A percentile compares a stretch with the other conserved stretches of the same genome.
These are phyloP conservation scores for Pseudotulostoma volvatum DNA, from an alignment of 495 filamentous ascomycete genomes.

Conservation along the genomic window DNA sequence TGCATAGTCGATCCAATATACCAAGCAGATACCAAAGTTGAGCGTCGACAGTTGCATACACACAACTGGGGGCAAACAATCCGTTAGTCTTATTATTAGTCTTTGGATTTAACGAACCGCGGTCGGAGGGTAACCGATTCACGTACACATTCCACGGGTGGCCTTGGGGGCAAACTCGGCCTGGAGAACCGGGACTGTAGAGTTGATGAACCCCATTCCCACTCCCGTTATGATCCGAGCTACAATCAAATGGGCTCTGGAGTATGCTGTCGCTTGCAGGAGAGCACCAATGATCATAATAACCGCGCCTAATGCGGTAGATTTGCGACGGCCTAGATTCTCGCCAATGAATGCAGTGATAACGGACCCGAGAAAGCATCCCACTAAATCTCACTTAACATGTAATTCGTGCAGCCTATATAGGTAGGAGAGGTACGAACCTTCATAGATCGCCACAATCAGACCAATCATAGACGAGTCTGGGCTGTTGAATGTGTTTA, in stretches of 20 bases:
- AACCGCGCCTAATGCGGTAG: conserved; percentile 22
- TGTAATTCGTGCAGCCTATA: not conserved
- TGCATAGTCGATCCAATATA: conserved; percentile 33
- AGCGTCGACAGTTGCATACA: conserved; percentile 20
- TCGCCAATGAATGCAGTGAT: conserved; percentile 31
- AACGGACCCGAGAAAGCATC: conserved; percentile 36
- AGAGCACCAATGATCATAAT: conserved; percentile 29
- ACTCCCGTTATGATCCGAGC: conserved; percentile 14
- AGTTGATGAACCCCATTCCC: conserved; percentile 19
- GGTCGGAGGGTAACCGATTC: not conserved
- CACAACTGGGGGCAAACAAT: conserved; percentile 15
- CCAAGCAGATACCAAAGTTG: conserved; percentile 27
- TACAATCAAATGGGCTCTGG: conserved; percentile 11
- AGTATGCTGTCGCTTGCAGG: conserved; percentile 21
- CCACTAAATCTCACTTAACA: too few relatives aligned
- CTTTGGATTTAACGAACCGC: not conserved
- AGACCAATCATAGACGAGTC: conserved; percentile 14
- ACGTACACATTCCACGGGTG: conserved; percentile 9
- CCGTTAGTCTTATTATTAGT: conserved; percentile 14
- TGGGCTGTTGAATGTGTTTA: conserved; percentile 12
- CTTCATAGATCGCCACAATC: conserved; percentile 20
- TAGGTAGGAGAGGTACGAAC: not conserved
- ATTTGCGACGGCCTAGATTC: conserved; percentile 26
- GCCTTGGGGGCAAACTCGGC: conserved; percentile 23
- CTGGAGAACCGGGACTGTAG: conserved; percentile 24